Base-by-base conservation (phyloP, 108 stramenopile genomes). In the Aurantiochytrium sp. region DNA sequence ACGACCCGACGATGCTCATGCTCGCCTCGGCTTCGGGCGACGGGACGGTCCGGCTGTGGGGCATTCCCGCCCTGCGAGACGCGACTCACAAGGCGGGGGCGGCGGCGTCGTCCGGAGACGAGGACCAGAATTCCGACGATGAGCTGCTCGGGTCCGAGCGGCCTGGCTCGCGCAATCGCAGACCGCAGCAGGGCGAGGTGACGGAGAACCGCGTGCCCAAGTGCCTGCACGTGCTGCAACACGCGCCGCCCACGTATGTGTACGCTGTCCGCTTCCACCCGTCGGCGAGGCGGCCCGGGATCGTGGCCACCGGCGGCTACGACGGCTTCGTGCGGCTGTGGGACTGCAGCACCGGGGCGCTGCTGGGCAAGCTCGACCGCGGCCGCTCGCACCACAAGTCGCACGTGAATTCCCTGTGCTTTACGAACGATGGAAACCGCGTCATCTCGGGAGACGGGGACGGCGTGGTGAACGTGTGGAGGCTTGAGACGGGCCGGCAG, bases 311-410 rank as follows among this genome's bases (percentile, higher is more conserved):
- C 10, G 73, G 73, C 21, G 21, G 42, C n/a, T 81, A 81, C 45
- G 73, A 81, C 24, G 73, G 73, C 39, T 81, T 81, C 2, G 73
- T 81, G n/a, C 73, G 73, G 6, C 73, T 81, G n/a, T 81, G 73
- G 73, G 73, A 81, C 30, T 22, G 24, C n/a, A 48, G 42, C 42
- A 81, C 39, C 8, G 73, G 73, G 17, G 32, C 39, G 12, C 4
- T 48, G 21, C 4, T 81, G 3, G 73, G 73, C 6, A 81, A 81
- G 2, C 24, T 81, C 21, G 73, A 81, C 45, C 45, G 39, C 8
- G 73, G 73, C 27, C 21, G 73, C 6, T 6, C 45, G 15, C 73
- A 81, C 45, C 73, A 81, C 73, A 81, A 81, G 39, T 12, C 73
- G n/a, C 39, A 42, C 17, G 45, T 81, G 1, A 81, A 81, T 48